These are phyloP conservation scores for Fraxinus platypoda DNA, from an alignment of 305 asterid genomes.

Conservation along the genomic window DNA sequence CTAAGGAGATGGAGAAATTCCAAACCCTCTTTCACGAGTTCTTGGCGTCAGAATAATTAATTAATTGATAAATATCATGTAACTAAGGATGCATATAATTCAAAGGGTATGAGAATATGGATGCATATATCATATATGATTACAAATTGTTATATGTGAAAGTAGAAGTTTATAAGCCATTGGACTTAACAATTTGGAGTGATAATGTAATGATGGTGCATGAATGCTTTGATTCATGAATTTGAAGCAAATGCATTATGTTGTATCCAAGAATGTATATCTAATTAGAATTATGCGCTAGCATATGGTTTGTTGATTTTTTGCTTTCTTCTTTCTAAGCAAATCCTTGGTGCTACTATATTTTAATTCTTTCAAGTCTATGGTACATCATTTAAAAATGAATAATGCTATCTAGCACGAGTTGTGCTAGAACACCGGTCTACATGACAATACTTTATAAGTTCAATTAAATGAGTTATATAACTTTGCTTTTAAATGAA, in stretches of 20 bases:
- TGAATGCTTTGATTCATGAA: background rate
- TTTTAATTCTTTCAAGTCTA: no score
- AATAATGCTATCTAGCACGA: no score
- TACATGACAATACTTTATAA: no score
- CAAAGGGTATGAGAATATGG: background rate
- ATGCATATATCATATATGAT: background rate
- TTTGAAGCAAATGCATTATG: background rate
- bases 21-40: slow-evolving; percentile 40
- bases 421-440: background rate
- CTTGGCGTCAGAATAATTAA: slow-evolving; percentile 19
- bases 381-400: background rate
- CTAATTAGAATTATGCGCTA: background rate
- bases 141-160: background rate
- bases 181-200: background rate
- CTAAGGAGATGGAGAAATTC: slow-evolving; percentile 63
- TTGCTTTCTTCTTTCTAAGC: background rate
- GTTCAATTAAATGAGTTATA: background rate
- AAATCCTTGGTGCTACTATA: background rate
- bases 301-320: background rate
- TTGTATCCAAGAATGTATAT: background rate
- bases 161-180: background rate
- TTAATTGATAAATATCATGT: background rate
- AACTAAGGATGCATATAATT: background rate
- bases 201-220: background rate
- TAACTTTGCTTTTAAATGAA: background rate